These are phyloP conservation scores for Cytospora schulzeri DNA, from an alignment of 2,329 filamentous ascomycete genomes.

Conservation along the genomic window DNA sequence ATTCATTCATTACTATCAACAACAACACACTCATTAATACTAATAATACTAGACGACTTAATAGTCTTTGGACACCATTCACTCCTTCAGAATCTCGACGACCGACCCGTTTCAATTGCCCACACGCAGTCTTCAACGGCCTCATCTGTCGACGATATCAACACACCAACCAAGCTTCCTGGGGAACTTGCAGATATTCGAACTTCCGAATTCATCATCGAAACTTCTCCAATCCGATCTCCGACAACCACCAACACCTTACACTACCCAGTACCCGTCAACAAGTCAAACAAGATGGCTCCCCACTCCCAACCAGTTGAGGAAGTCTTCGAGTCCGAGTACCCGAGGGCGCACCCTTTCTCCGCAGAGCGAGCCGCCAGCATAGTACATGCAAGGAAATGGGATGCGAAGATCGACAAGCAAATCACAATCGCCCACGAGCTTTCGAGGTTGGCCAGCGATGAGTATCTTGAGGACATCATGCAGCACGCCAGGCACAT, in stretches of 20 bases:
- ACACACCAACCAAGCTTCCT: slow-evolving; percentile 49
- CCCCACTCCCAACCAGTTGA: slow-evolving; percentile 38
- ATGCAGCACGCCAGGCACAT: slow-evolving; percentile 93
- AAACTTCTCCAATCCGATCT: slow-evolving; percentile 25
- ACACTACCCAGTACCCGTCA: slow-evolving; percentile 27
- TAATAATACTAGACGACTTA: slow-evolving; percentile 51
- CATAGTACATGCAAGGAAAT: slow-evolving; percentile 27
- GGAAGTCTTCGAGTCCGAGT: slow-evolving; percentile 28
- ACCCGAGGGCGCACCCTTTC: slow-evolving; percentile 24
- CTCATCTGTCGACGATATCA: slow-evolving; percentile 21
- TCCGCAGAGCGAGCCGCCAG: slow-evolving; percentile 27
- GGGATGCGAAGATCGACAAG: slow-evolving; percentile 53
- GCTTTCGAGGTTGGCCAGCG: slow-evolving; percentile 79
- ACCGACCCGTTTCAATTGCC: slow-evolving; percentile 33
- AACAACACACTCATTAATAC: slow-evolving; percentile 58
- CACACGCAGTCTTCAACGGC: slow-evolving; percentile 34
- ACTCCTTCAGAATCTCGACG: slow-evolving; percentile 12
- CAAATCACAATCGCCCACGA: slow-evolving; percentile 90
- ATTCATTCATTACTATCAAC: slow-evolving; percentile 40
- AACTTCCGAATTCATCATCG: slow-evolving; percentile 8
- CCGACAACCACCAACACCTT: slow-evolving; percentile 31
- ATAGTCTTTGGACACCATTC: slow-evolving; percentile 33
- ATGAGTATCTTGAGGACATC: slow-evolving; percentile 93
- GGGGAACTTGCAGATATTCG: slow-evolving; percentile 45
- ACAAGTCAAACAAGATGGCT: slow-evolving; percentile 36